Base-by-base conservation (phyloP, 805 yeast species). In the Maudiozyma saulgeensis region DNA sequence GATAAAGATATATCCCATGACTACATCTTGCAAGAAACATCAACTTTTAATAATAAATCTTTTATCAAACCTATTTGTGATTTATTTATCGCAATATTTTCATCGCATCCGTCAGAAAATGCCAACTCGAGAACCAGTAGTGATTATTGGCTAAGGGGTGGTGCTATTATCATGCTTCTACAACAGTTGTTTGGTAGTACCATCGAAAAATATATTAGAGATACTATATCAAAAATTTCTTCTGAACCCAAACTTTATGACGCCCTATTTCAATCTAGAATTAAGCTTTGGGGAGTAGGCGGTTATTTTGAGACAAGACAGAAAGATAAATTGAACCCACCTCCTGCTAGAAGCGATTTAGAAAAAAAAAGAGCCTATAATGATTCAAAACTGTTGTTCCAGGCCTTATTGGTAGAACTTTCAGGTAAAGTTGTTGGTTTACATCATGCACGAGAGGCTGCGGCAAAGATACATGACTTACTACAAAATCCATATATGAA, bases 101-200 rank as follows among this genome's bases (percentile, higher is more conserved):
- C 85, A 31, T 65, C 87, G 11, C 13, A 32, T 32, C 13, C 31
- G 15, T 6, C 11, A 4, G 15, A 7, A n/a, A 43, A 37, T 11
- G 23, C 12, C 9, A 41, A 12, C n/a, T 18, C 39, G 8, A 28
- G 28, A 7, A 42, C 46, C 7, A 23, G 25, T 11, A 15, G 37
- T 6, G 37, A 47, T 28, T 47, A 62, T 25, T 87, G 96, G 95
- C 66, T 90, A 1, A 70, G 96, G 47, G 97, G 96, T 0, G 72
- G 89, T 42, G 96, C 96, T 0, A 72, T 88, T 8, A 74, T 89
- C 38, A 80, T 88, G 5, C 79, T 90, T 3, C 68, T 90, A 47
- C 96, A 89, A 63, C 96, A 88, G 62, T 65, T 90, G 1, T 73
- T 90, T 38, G 97, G 97, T 0, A 85, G 91, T 2, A 84, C 96